Evolutionary conservation across 176 grass and related monocot species (phyloP), one percentile per base, ranked within the genome.

Genomic region (Hordeum marinum): DNA sequence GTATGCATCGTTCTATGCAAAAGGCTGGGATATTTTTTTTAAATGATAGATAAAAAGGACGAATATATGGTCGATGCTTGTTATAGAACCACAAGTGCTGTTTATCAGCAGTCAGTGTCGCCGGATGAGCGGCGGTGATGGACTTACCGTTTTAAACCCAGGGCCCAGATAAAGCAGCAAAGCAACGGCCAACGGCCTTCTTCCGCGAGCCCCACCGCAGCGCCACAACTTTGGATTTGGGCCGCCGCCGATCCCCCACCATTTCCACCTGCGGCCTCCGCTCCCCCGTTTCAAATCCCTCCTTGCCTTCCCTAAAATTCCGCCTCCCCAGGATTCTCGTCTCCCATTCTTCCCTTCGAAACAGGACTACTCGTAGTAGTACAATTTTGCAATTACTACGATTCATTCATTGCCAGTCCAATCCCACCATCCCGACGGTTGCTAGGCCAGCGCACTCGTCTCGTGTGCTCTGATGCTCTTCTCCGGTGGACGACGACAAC

Each of bases 221-320:
- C 48, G 0, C 39, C 61, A 9, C 27, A 52, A 6, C 79, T 81
- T 68, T 18, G 63, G 43, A 68, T 52, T 50, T 48, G 32, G 61
- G 58, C 39, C 59, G 10, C 24, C 42, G 26, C 64, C 45, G 63
- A 50, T 21, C 41, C 40, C 64, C 79, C 32, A 26, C 43, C 23
- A 26, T 64, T 27, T 57, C 66, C 78, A 43, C 18, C 63, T 18
- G 61, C 37, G 54, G 20, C 34, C 14, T 26, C 52, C 58, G 34
- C 69, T 83, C 71, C 70, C 70, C 40, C 5, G 42, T 85, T 78
- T 85, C 73, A 78, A 78, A 85, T 78, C 43, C 21, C 14, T 15
- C 32, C 3, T 10, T 36, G 36, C 1, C 37, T 11, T 43, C 41
- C 75, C 40, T 26, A 69, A 46, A 72, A 58, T 45, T 27, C 1